Evolutionary conservation across 441 rosid species (phyloP).

Genomic region (Pelargonium cotyledonis): DNA sequence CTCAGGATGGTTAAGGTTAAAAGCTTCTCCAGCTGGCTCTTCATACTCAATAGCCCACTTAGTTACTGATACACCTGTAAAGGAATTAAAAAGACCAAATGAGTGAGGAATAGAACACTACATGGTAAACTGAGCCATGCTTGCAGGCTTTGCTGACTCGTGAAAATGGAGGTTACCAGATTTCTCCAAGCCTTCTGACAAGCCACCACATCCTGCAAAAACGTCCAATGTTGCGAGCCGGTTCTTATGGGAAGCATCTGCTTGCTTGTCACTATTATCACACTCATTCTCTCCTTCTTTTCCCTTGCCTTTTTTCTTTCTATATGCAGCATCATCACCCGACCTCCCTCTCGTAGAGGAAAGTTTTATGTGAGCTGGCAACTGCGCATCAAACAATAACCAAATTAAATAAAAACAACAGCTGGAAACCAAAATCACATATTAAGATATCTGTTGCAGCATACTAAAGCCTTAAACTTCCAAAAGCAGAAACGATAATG

Average conservation of each 20-base stretch:
- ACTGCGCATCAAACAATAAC: constrained; percentile 31
- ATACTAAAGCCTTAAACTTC: not conserved
- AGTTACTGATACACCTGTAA: constrained; percentile 59
- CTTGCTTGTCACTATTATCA: constrained; percentile 29
- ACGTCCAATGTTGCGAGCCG: constrained; percentile 67
- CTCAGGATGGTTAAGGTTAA: constrained; percentile 72
- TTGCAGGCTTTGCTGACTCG: not conserved
- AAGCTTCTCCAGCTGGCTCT: constrained; percentile 87
- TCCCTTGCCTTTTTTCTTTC: constrained; percentile 82
- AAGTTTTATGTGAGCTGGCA: constrained; percentile 51
- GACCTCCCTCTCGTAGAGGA: constrained; percentile 39
- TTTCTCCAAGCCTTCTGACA: constrained; percentile 70
- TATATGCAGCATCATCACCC: constrained; percentile 42
- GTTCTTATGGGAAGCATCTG: constrained; percentile 30
- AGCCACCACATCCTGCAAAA: constrained; percentile 95
- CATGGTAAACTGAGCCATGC: not conserved
- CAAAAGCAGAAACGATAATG: constrained; percentile 1
- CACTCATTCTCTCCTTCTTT: constrained; percentile 48
- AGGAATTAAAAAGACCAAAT: constrained; percentile 7
- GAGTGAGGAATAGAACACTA: constrained; percentile 3
- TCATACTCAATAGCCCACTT: constrained; percentile 97
- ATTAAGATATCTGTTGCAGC: not conserved
- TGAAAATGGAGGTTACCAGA: constrained; percentile 40
- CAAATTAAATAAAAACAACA: not conserved
- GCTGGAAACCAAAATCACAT: not conserved